A percentile compares a stretch with the other conserved stretches of the same genome.
Conservation (phyloP, 306 rosid genomes). For the Cicer cuneatum region DNA sequence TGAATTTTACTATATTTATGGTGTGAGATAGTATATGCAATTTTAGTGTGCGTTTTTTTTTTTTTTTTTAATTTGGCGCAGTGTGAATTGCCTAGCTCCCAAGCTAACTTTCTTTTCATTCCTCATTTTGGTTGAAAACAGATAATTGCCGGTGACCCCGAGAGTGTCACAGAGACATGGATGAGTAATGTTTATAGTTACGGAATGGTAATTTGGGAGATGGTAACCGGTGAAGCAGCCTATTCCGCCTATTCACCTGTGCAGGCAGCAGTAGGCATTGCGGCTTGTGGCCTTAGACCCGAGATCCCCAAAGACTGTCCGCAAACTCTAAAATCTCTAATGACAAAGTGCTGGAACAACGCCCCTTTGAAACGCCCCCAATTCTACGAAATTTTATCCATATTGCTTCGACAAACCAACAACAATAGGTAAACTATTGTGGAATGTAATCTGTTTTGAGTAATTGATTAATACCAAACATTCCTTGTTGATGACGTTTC, state of each 20-base stretch:
- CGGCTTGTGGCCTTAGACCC: slow-evolving; percentile 94
- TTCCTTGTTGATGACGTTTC: slow-evolving; percentile 42
- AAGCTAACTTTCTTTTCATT: slow-evolving; percentile 25
- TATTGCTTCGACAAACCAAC: slow-evolving; percentile 59
- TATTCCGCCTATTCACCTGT: slow-evolving; percentile 85
- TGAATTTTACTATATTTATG: slow-evolving; percentile 18
- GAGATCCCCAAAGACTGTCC: slow-evolving; percentile 91
- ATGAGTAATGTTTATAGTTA: slow-evolving; percentile 91
- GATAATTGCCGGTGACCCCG: slow-evolving; percentile 93
- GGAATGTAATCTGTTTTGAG: slow-evolving; percentile 43
- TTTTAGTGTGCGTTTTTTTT: neutral
- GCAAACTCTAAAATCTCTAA: slow-evolving; percentile 66
- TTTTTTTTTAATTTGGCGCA: neutral
- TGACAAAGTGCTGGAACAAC: slow-evolving; percentile 90
- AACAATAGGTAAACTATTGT: slow-evolving; percentile 53
- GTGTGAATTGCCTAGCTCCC: neutral
- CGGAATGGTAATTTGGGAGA: slow-evolving; percentile 92
- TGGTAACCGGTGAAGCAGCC: slow-evolving; percentile 86
- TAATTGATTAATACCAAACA: slow-evolving; percentile 41
- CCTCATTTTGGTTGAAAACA: slow-evolving; percentile 42
- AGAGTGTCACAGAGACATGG: slow-evolving; percentile 84
- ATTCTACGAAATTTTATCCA: slow-evolving; percentile 69
- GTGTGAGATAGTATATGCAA: neutral
- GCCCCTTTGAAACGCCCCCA: slow-evolving; percentile 85
- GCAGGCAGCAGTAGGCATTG: slow-evolving; percentile 92